Conservation (phyloP, 2,329 filamentous ascomycete species). For the Aspergillus ustus region DNA sequence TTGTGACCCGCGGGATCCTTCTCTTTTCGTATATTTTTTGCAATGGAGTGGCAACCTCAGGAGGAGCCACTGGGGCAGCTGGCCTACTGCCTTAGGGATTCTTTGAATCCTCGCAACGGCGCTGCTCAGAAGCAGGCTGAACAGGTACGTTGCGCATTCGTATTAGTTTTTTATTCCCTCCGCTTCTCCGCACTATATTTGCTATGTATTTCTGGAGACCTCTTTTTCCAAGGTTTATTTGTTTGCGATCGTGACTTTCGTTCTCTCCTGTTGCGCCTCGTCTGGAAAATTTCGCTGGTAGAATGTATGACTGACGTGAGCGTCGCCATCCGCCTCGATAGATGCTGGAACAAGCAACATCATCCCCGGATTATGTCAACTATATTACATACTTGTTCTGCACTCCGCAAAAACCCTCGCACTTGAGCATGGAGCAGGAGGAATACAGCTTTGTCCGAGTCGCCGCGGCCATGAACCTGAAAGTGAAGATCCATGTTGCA, state of each 20-base stretch:
- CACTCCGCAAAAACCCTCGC: conserved; percentile 64
- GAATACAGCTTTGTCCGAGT: conserved; percentile 78
- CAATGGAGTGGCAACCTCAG: conserved; percentile 91
- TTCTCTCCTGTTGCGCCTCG: conserved; percentile 6
- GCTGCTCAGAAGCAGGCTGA: conserved; percentile 87
- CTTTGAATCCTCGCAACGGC: conserved; percentile 81
- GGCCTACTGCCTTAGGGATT: conserved; percentile 86
- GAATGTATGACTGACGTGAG: conserved; percentile 23
- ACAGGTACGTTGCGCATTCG: conserved; percentile 62
- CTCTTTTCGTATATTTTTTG: conserved; percentile 17
- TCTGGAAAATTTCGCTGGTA: conserved; percentile 14
- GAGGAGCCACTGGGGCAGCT: conserved; percentile 88
- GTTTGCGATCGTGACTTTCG: conserved; percentile 13
- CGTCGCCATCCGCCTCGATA: conserved; percentile 43
- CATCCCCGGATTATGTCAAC: conserved; percentile 92
- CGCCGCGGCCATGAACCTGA: conserved; percentile 90
- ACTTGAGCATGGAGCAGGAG: conserved; percentile 59
- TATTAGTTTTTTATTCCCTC: conserved; percentile 16
- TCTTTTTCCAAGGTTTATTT: not conserved
- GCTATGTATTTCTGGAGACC: not conserved
- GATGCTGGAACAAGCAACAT: conserved; percentile 92
- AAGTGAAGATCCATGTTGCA: conserved; percentile 81
- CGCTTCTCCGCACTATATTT: conserved; percentile 9
- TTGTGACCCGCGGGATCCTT: conserved; percentile 11
- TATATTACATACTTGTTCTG: conserved; percentile 93